These are phyloP conservation scores for Pittosporum tobira DNA, from an alignment of 129 eudicot species.

Conservation along the genomic window DNA sequence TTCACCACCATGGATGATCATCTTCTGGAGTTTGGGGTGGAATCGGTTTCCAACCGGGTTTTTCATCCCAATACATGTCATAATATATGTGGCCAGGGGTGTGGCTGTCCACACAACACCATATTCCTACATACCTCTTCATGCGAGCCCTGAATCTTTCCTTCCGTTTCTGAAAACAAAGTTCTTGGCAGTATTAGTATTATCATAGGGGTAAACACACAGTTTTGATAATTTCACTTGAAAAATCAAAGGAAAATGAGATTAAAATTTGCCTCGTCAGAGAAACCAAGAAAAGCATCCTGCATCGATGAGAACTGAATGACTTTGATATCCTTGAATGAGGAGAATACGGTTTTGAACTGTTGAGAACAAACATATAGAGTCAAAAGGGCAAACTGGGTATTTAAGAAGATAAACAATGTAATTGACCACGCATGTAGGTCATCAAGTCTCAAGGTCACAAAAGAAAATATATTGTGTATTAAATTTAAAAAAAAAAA, in stretches of 20 bases:
- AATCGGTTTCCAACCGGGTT: constrained; percentile 85
- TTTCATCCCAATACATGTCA: constrained; percentile 97
- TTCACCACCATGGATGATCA: constrained; percentile 81
- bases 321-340: constrained; percentile 71
- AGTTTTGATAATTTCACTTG: neutral
- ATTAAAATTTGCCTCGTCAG: constrained; percentile 61
- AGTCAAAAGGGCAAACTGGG: neutral
- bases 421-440: neutral
- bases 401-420: neutral
- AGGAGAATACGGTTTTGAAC: constrained; percentile 51
- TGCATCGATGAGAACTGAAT: constrained; percentile 92
- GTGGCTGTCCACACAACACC: constrained; percentile 80
- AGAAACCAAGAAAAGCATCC: constrained; percentile 76
- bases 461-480: neutral
- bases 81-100: constrained; percentile 91
- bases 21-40: constrained; percentile 87
- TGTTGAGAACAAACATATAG: constrained; percentile 27
- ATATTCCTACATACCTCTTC: constrained; percentile 72
- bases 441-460: neutral
- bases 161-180: constrained; percentile 42
- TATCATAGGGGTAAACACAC: neutral
- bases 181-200: constrained; percentile 4
- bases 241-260: neutral
- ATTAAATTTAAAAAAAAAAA: too few relatives aligned
- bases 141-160: constrained; percentile 74